Percentiles rank a stretch among this genome's conserved stretches.
Evolutionary conservation across 768 basidiomycete genomes (phyloP).

Genomic region (Suillus spraguei): DNA sequence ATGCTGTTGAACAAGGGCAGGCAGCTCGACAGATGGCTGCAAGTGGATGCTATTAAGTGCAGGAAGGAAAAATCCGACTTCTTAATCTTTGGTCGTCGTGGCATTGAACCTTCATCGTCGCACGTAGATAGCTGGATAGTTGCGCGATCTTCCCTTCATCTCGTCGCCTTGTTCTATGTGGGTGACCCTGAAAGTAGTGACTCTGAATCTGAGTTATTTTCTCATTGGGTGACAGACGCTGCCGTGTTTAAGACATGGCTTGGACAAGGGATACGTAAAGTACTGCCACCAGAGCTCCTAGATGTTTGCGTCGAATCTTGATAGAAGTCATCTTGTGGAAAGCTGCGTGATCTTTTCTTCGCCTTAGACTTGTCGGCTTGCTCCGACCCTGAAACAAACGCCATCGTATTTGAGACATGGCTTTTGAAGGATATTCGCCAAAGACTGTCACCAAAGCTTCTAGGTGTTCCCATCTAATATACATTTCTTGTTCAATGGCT

Average conservation of each 20-base stretch:
- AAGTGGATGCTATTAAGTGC: neutral
- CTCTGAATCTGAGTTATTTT: too few species aligned
- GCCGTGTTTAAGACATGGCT: neutral
- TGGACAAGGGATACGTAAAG: too few species aligned
- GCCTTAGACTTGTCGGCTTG: too few species aligned
- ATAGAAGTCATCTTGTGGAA: too few species aligned
- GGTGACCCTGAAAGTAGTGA: neutral
- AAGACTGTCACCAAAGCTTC: too few species aligned
- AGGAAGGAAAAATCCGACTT: neutral
- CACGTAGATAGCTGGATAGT: neutral
- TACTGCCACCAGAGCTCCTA: neutral
- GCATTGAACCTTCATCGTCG: neutral
- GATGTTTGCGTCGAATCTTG: neutral
- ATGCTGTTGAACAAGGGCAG: rapidly evolving
- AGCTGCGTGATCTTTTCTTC: too few species aligned
- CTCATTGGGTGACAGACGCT: neutral
- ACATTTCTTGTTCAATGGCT: too few species aligned
- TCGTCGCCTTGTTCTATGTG: neutral
- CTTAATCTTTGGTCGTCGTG: neutral
- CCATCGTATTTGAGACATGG: too few species aligned
- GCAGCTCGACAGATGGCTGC: neutral
- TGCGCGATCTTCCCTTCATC: neutral
- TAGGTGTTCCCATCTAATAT: too few species aligned
- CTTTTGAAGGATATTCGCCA: too few species aligned
- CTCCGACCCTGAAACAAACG: too few species aligned